Evolutionary conservation across 305 asterid species (phyloP).

Genomic region (Fraxinus sp.): DNA sequence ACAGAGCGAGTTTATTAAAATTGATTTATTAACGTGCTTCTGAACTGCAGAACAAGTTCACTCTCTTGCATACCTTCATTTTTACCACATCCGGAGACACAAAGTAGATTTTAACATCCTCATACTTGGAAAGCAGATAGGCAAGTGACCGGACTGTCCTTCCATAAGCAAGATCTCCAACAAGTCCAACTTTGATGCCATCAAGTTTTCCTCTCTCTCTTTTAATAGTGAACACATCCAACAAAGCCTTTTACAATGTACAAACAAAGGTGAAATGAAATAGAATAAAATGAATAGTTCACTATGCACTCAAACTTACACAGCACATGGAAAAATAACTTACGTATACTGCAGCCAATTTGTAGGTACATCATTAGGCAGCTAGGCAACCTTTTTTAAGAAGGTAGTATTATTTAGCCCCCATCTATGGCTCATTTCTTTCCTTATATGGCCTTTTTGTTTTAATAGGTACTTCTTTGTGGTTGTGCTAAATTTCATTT

Average conservation of each 20-base stretch:
- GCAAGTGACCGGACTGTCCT: conserved; percentile 95
- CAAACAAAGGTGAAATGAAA: neutral
- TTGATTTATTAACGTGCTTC: neutral
- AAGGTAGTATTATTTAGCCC: neutral
- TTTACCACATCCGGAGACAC: neutral
- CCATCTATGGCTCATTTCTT: neutral
- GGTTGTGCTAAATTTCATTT: neutral
- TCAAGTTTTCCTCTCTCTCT: conserved; percentile 86
- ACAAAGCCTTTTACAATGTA: conserved; percentile 59
- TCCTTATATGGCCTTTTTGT: neutral
- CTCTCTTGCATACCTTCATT: neutral
- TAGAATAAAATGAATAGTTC: conserved; percentile 6
- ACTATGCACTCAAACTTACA: neutral
- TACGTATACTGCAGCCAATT: neutral
- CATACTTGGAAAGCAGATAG: conserved; percentile 68
- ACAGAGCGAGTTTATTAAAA: neutral
- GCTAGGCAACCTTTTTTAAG: neutral
- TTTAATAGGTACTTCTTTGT: neutral
- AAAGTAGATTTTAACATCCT: conserved; percentile 15
- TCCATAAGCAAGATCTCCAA: conserved; percentile 94
- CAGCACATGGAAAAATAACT: neutral
- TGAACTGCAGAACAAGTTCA: neutral
- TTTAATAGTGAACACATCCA: conserved; percentile 79
- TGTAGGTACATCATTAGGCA: neutral
- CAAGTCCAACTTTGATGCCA: conserved; percentile 85